These are phyloP conservation scores for Cantharellus anzutake DNA, from an alignment of 768 basidiomycete species.

Conservation along the genomic window DNA sequence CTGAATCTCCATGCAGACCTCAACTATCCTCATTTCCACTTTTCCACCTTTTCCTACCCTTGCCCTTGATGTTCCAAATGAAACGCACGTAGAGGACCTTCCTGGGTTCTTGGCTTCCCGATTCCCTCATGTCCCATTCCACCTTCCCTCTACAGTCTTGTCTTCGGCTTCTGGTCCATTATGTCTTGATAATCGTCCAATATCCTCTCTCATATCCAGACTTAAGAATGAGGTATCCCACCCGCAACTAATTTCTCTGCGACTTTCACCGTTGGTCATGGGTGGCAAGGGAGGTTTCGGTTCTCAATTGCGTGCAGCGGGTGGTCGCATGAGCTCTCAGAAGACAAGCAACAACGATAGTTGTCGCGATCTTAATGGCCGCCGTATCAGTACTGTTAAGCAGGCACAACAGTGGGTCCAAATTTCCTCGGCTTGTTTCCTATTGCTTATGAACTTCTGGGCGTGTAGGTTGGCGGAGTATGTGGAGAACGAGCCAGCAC, in stretches of 20 bases:
- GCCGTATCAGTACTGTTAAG: constrained; percentile 83
- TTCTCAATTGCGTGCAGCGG: constrained; percentile 86
- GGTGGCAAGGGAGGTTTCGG: constrained; percentile 99
- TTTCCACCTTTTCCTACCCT: constrained; percentile 43
- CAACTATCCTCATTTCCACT: constrained; percentile 35
- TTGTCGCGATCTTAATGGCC: constrained; percentile 78
- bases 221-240: too few species aligned
- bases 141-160: constrained; percentile 25
- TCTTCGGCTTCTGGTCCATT: constrained; percentile 12
- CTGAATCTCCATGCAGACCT: neutral
- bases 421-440: neutral
- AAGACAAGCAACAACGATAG: constrained; percentile 92
- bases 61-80: constrained; percentile 26
- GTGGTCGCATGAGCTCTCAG: constrained; percentile 92
- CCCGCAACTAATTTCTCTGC: constrained; percentile 34
- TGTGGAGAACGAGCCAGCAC: constrained; percentile 65
- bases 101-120: constrained; percentile 26
- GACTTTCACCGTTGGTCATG: constrained; percentile 50
- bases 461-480: constrained; percentile 54
- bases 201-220: constrained; percentile 16
- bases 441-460: neutral
- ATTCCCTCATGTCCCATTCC: constrained; percentile 28
- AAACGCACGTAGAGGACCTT: constrained; percentile 24
- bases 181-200: constrained; percentile 4
- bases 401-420: constrained; percentile 73